phyloP scores from a whole-genome alignment of 2,329 filamentous ascomycete species.

The Talaromyces piceae region DNA sequence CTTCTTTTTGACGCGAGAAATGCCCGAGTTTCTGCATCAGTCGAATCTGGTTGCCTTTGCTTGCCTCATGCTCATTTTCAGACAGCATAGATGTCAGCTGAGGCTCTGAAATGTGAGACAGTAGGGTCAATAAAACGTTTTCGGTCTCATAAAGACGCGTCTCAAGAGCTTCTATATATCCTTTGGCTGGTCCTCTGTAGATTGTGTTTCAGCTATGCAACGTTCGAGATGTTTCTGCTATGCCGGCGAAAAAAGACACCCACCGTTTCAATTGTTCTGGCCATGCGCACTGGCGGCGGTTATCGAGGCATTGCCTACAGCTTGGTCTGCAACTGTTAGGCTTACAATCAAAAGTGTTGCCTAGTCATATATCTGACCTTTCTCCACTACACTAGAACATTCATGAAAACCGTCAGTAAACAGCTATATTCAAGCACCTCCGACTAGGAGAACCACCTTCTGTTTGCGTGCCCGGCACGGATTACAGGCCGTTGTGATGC shows the following conservation, averaged over 20 bases:
- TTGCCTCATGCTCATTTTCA: background rate
- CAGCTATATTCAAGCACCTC: too few relatives aligned
- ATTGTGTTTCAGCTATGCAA: background rate
- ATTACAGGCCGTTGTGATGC: slow-evolving; percentile 36
- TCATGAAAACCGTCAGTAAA: background rate
- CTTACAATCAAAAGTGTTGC: slow-evolving; percentile 2
- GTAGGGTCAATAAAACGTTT: slow-evolving; percentile 29
- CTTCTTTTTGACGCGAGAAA: slow-evolving; percentile 24
- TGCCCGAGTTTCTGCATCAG: slow-evolving; percentile 12
- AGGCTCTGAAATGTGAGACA: slow-evolving; percentile 25
- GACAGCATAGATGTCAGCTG: slow-evolving; percentile 24
- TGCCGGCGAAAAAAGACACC: background rate
- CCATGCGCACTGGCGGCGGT: slow-evolving; percentile 30
- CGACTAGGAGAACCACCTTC: slow-evolving; percentile 24
- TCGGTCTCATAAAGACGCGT: slow-evolving; percentile 38
- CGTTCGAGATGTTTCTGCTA: too few relatives aligned
- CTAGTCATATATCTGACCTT: slow-evolving; percentile 27
- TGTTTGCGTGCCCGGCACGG: slow-evolving; percentile 37
- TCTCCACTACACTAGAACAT: slow-evolving; percentile 31
- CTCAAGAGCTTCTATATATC: slow-evolving; percentile 40
- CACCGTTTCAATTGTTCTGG: slow-evolving; percentile 33
- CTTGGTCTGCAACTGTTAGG: slow-evolving; percentile 21
- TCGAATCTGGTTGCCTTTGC: slow-evolving; percentile 9
- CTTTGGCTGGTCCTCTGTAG: slow-evolving; percentile 42
- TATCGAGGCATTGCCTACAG: slow-evolving; percentile 29